A percentile compares a stretch with the other conserved stretches of the same genome.
phyloP scores from a whole-genome alignment of 192 early-diverging fungal species.

The Pecoramyces ruminantium region DNA sequence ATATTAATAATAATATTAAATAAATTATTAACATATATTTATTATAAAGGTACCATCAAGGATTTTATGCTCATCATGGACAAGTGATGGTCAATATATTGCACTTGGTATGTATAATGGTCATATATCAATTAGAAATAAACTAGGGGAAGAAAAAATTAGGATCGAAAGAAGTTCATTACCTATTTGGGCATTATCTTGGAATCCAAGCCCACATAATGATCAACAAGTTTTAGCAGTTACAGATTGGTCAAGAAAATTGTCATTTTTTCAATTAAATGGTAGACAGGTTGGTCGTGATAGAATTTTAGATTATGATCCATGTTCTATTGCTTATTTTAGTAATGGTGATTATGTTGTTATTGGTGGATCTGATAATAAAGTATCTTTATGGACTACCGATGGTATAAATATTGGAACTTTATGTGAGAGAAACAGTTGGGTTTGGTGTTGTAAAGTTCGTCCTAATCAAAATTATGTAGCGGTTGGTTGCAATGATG shows the following conservation, averaged over 20 bases:
- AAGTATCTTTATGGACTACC: slow-evolving; percentile 30
- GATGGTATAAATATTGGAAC: slow-evolving; percentile 29
- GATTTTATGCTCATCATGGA: slow-evolving; percentile 25
- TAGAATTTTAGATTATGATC: slow-evolving; percentile 26
- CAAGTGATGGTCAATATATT: slow-evolving; percentile 29
- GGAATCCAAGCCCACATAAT: slow-evolving; percentile 19
- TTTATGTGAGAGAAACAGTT: slow-evolving; percentile 21
- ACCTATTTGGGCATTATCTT: slow-evolving; percentile 32
- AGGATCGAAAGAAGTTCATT: slow-evolving; percentile 20
- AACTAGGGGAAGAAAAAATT: slow-evolving; percentile 28
- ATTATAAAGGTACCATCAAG: slow-evolving; percentile 23
- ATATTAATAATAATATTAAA: slow-evolving; percentile 1
- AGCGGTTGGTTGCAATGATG: slow-evolving; percentile 34
- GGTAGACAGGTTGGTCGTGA: slow-evolving; percentile 37
- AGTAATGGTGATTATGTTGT: slow-evolving; percentile 27
- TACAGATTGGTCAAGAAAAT: slow-evolving; percentile 32
- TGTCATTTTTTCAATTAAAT: slow-evolving; percentile 28
- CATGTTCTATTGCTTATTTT: slow-evolving; percentile 20
- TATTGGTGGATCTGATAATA: slow-evolving; percentile 30
- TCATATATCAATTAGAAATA: slow-evolving; percentile 23
- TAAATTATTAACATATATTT: too few species aligned
- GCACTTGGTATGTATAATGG: slow-evolving; percentile 39
- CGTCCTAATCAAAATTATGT: slow-evolving; percentile 22
- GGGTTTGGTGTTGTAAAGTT: slow-evolving; percentile 34
- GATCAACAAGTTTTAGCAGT: slow-evolving; percentile 28